Conservation (phyloP, 1,284 basidiomycete species). For the Takashimella tepidaria region DNA sequence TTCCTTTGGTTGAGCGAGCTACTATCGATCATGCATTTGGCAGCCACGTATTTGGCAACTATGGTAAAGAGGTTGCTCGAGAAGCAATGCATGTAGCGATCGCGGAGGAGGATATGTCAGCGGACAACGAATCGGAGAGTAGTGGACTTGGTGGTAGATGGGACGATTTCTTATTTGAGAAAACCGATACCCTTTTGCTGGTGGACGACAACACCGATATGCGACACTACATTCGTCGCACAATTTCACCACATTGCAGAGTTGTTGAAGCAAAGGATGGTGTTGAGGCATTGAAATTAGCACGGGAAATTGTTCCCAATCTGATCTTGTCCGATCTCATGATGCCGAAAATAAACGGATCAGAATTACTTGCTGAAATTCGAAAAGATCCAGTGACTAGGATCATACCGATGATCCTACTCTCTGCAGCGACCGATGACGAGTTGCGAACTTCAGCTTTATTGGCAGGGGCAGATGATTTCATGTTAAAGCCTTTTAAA, state of each 20-base stretch:
- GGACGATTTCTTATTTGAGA: slow-evolving; percentile 30
- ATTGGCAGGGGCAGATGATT: slow-evolving; percentile 49
- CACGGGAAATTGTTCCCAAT: slow-evolving; percentile 20
- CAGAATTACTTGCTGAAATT: slow-evolving; percentile 30
- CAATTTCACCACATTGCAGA: slow-evolving; percentile 43
- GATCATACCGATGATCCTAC: slow-evolving; percentile 31
- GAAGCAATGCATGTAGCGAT: slow-evolving; percentile 37
- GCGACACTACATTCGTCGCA: slow-evolving; percentile 35
- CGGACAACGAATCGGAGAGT: slow-evolving; percentile 5
- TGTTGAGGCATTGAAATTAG: slow-evolving; percentile 40
- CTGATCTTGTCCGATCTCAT: slow-evolving; percentile 40
- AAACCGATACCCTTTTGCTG: slow-evolving; percentile 27
- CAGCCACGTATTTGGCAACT: slow-evolving; percentile 16
- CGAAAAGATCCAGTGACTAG: slow-evolving; percentile 17
- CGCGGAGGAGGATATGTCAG: slow-evolving; percentile 8
- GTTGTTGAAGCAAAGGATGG: slow-evolving; percentile 45
- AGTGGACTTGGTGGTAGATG: slow-evolving; percentile 2
- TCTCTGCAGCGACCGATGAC: slow-evolving; percentile 32
- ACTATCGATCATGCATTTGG: not conserved
- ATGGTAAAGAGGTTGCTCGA: slow-evolving; percentile 31
- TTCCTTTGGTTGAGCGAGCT: slow-evolving; percentile 12
- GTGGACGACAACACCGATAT: slow-evolving; percentile 41
- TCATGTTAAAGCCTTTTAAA: slow-evolving; percentile 43
- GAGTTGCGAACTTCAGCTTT: slow-evolving; percentile 35
- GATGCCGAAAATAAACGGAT: slow-evolving; percentile 41